Evolutionary conservation across 768 basidiomycete genomes (phyloP), one percentile per base, ranked within the genome.

Genomic region (Rhodotorula babjevae): DNA sequence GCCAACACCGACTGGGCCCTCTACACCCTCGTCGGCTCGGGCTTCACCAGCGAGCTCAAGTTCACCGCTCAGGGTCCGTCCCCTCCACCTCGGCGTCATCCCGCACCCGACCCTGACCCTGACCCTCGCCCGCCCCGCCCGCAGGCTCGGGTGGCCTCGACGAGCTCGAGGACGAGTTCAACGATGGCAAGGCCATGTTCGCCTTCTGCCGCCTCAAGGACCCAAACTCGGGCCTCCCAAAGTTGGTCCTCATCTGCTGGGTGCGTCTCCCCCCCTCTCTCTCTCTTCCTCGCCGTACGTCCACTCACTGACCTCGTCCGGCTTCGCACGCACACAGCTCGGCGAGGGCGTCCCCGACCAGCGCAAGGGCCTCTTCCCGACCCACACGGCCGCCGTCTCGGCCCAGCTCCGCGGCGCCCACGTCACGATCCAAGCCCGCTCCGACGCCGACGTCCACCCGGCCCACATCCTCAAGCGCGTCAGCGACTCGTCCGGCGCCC

Each of bases 241-340:
- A 96, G 83, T 92, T 94, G 73, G 92, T 97, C 25, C 91, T 95
- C 79, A 89, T 98, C 81, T 92, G 93, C 78, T 96, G 95, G 94
- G 68, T 76, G 21, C 12, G 73, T 25, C 11, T 31, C 64, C 49
- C 52, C 55, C 50, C 42, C 61, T 55, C 25, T 19, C 29, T n/a
- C 36, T 27, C 27, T 25, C 29, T 11, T 2, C n/a, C n/a, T n/a
- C n/a, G n/a, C n/a, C n/a, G n/a, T n/a, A n/a, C n/a, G n/a, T n/a
- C n/a, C n/a, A n/a, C n/a, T n/a, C n/a, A n/a, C n/a, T n/a, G n/a
- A n/a, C n/a, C n/a, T n/a, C n/a, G n/a, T n/a, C n/a, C n/a, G n/a
- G n/a, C n/a, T n/a, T n/a, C 57, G 7, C 36, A 12, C 19, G 9
- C 23, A 10, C 44, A 19, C 65, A 79, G 79, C 93, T 92, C 77